Base-by-base conservation (phyloP, 106 monocot species). In the Dactylorhiza incarnata region DNA sequence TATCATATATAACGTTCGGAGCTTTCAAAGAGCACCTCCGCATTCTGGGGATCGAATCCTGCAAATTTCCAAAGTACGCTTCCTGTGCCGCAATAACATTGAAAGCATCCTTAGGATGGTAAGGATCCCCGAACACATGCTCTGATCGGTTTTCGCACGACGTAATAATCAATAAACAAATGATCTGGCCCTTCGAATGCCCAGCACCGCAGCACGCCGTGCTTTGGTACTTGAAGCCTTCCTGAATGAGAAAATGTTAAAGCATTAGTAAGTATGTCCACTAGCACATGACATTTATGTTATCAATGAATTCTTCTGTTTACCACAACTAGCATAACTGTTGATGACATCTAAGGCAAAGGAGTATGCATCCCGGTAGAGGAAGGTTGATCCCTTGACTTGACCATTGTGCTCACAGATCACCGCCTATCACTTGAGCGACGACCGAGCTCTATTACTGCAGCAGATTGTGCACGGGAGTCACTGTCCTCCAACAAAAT, bases 111-210 rank as follows among this genome's bases (percentile, higher is more conserved):
- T 85, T 89, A 12, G 89, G 81, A 54, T 89, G 89, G 54, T 86
- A 89, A 49, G 85, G 85, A 76, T 89, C 85, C 89, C 89, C 85
- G 56, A 89, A 89, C 8, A 89, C 63, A 66, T 56, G 83, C 23
- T 86, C 73, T 0, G 75, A 72, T 45, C 89, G 37, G 23, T 86
- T 81, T 0, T 54, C 48, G 75, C 89, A 89, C 2, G 85, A 14
- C 5, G 83, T 80, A 48, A 89, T 44, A 10, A 81, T 5, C 8
- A 85, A 81, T 25, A 89, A 63, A 72, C 85, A 89, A 6, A 85
- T 78, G 62, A 88, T 74, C 74, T 88, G 85, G 14, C 85, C 88
- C 54, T 85, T 88, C n/a, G 74, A 69, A 66, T 81, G 49, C 3
- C 88, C 88, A 15, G 25, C 88, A 2, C 88, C 88, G 23, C 88